A percentile compares a stretch with the other conserved stretches of the same genome.
phyloP scores from a whole-genome alignment of 495 filamentous ascomycete species.

The Talaromyces nanjingensis region DNA sequence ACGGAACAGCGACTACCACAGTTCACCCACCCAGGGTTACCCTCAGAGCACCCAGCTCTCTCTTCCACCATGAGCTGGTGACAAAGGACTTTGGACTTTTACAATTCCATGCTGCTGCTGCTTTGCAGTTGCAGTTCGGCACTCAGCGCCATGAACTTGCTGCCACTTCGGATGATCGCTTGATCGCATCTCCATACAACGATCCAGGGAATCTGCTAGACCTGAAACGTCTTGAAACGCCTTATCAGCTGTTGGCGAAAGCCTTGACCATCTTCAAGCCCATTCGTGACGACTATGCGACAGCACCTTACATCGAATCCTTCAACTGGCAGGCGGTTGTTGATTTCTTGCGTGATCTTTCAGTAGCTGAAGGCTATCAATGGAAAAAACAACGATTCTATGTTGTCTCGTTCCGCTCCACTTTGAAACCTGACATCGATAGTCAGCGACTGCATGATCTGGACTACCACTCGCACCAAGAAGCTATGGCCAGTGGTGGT shows the following conservation, averaged over 20 bases:
- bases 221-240: slow-evolving; percentile 52
- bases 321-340: slow-evolving; percentile 75
- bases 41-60: slow-evolving; percentile 11
- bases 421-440: slow-evolving; percentile 53
- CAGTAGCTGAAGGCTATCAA: slow-evolving; percentile 33
- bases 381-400: slow-evolving; percentile 69
- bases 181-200: slow-evolving; percentile 71
- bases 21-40: slow-evolving; percentile 3
- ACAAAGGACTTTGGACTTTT: slow-evolving; percentile 27
- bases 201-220: slow-evolving; percentile 62
- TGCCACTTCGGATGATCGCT: slow-evolving; percentile 17
- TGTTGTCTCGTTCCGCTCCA: slow-evolving; percentile 74
- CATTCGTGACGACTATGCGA: slow-evolving; percentile 65
- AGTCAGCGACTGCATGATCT: slow-evolving; percentile 55
- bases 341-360: slow-evolving; percentile 35
- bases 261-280: slow-evolving; percentile 58
- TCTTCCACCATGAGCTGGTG: slow-evolving; percentile 24
- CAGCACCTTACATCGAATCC: slow-evolving; percentile 60
- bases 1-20: slow-evolving; percentile 8
- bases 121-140: slow-evolving; percentile 22
- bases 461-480: slow-evolving; percentile 68
- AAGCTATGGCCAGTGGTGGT: slow-evolving; percentile 72
- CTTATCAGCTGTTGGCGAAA: slow-evolving; percentile 62
- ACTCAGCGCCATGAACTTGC: slow-evolving; percentile 4
- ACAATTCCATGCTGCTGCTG: slow-evolving; percentile 29